Percentiles rank a stretch among this genome's conserved stretches.
Conservation (phyloP, 768 basidiomycete genomes). For the Serendipita sp. region DNA sequence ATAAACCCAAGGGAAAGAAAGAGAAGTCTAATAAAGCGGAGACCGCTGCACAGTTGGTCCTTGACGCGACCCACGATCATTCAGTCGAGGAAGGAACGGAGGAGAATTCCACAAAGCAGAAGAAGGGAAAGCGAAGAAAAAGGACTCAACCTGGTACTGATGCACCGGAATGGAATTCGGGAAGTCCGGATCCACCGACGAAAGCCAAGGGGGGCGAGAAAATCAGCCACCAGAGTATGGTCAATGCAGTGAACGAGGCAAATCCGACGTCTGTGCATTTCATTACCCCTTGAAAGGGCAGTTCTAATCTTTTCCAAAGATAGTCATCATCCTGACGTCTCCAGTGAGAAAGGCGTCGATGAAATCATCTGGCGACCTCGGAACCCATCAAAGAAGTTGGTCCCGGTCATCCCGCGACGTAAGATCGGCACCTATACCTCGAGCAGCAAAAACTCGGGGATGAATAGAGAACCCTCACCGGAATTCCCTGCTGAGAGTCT, state of each 20-base stretch:
- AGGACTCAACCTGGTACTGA: neutral
- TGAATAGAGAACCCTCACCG: neutral
- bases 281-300: neutral
- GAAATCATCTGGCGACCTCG: neutral
- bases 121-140: slow-evolving; percentile 10
- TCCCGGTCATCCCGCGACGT: neutral
- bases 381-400: neutral
- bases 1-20: slow-evolving; percentile 11
- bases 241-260: neutral
- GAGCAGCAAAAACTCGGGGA: neutral
- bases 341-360: neutral
- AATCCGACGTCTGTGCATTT: slow-evolving; percentile 6
- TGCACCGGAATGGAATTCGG: slow-evolving; percentile 8
- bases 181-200: slow-evolving; percentile 12
- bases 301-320: neutral
- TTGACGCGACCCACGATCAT: neutral
- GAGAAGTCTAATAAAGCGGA: neutral
- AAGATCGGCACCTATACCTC: neutral
- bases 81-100: slow-evolving; percentile 9
- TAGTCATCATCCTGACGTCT: neutral
- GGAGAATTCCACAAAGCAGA: neutral
- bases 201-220: neutral
- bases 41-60: too few relatives aligned
- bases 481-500: neutral
- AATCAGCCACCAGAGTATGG: slow-evolving; percentile 7